phyloP scores from a whole-genome alignment of 1,139 yeast genomes.

The Protomyces inouyei region DNA sequence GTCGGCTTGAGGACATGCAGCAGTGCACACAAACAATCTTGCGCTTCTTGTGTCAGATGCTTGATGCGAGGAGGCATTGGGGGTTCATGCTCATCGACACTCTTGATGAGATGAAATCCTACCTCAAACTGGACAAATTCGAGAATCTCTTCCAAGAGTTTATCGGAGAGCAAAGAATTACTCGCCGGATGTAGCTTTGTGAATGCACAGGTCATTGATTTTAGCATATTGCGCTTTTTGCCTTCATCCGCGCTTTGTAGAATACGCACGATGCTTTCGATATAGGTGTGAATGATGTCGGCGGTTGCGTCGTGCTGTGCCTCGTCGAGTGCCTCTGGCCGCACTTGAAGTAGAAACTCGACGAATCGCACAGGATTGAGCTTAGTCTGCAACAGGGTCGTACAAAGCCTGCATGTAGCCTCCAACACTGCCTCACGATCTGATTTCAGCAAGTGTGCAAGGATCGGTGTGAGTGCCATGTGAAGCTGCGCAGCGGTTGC shows the following conservation, averaged over 20 bases:
- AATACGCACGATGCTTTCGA: slow-evolving; percentile 2
- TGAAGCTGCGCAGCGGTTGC: slow-evolving; percentile 15
- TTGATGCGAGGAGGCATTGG: neutral
- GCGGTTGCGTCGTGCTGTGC: neutral
- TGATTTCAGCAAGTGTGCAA: neutral
- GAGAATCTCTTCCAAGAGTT: neutral
- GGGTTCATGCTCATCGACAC: neutral
- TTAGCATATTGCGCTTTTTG: slow-evolving; percentile 10
- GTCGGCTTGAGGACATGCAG: neutral
- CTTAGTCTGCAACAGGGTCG: neutral
- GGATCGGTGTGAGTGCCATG: slow-evolving; percentile 13
- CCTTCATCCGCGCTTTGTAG: slow-evolving; percentile 6
- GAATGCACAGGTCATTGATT: neutral
- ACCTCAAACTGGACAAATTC: neutral
- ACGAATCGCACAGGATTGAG: slow-evolving; percentile 1
- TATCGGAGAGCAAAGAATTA: neutral
- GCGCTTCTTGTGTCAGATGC: neutral
- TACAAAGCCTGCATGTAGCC: neutral
- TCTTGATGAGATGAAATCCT: neutral
- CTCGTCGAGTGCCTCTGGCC: neutral
- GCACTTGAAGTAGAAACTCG: slow-evolving; percentile 6
- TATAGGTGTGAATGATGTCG: neutral
- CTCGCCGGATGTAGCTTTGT: neutral
- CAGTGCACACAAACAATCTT: neutral
- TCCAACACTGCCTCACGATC: neutral